Base-by-base conservation (phyloP, 345 rosid species). In the Populus davidiana region DNA sequence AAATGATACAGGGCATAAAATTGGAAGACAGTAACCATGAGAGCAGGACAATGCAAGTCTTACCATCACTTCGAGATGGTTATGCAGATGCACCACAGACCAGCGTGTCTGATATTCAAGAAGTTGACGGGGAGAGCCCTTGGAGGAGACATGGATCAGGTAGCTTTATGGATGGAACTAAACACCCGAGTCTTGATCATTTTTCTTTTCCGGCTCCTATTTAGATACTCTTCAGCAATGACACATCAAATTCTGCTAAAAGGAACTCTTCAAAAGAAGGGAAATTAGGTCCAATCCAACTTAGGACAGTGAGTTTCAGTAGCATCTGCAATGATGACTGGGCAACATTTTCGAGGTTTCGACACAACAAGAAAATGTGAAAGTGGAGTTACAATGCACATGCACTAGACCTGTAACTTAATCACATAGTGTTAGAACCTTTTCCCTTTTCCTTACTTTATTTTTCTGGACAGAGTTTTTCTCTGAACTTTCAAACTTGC, bases 1-100 rank as follows among this genome's bases (percentile, higher is more conserved):
- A 81, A 41, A 85, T 83, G 78, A 82, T 93, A 89, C 86, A 90
- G n/a, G 86, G 82, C 66, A 69, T 88, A 69, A 79, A 81, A 18
- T 52, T 85, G n/a, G 85, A 85, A 64, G 85, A 49, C 33, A 79
- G 7, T n/a, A 5, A 44, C n/a, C 63, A 38, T 25, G 82, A 76
- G 31, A 76, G 72, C 31, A 88, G 74, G 67, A 72, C 83, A 77
- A 79, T 77, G 47, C 67, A 83, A 64, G 29, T 62, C 1, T 23
- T 72, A 11, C 83, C 81, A 18, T 81, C 86, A 31, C 79, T 49
- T 31, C 12, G 62, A 74, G 81, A 83, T 68, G 89, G 83, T 69
- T 39, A 66, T 33, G 80, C 69, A 25, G 78, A 78, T 18, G 77
- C 74, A 11, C 52, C 67, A 29, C 16, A 63, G 18, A 14, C 16